These are phyloP conservation scores for Dendrobium huoshanense DNA, from an alignment of 106 monocot genomes.

Conservation along the genomic window DNA sequence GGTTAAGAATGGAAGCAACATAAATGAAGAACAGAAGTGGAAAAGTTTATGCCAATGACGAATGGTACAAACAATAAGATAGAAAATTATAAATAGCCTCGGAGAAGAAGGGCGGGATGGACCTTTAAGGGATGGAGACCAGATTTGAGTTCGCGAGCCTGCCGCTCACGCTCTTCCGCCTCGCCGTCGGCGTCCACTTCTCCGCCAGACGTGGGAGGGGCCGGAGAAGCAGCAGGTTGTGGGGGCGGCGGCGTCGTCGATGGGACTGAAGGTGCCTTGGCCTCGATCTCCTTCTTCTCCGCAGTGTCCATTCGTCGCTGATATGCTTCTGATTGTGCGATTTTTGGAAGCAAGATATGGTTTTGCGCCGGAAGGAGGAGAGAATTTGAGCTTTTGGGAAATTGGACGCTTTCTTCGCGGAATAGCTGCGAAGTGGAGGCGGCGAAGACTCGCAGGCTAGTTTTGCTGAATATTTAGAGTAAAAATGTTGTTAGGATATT, in stretches of 20 bases:
- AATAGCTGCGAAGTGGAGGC: too few species aligned
- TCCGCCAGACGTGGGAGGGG: conserved; percentile 6
- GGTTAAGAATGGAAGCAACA: background rate
- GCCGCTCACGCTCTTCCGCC: conserved; percentile 55
- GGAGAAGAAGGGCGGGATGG: conserved; percentile 1
- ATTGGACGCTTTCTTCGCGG: too few species aligned
- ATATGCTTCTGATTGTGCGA: background rate
- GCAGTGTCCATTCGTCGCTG: conserved; percentile 13
- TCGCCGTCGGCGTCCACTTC: conserved; percentile 25
- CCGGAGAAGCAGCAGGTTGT: background rate
- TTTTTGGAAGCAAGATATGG: background rate
- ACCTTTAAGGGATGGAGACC: conserved; percentile 91
- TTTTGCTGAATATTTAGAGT: too few species aligned
- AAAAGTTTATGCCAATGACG: background rate
- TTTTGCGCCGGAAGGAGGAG: too few species aligned
- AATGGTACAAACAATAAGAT: background rate
- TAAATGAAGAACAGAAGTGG: background rate
- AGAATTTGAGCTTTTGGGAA: too few species aligned
- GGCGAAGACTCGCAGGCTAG: too few species aligned
- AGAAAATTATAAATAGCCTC: background rate
- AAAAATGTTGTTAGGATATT: too few species aligned
- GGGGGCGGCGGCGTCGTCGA: background rate
- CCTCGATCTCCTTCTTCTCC: conserved; percentile 29
- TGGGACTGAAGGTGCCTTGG: background rate
- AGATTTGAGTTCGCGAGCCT: conserved; percentile 66